Evolutionary conservation across 2,329 filamentous ascomycete genomes (phyloP).

Genomic region (Colletotrichum brevisporum): DNA sequence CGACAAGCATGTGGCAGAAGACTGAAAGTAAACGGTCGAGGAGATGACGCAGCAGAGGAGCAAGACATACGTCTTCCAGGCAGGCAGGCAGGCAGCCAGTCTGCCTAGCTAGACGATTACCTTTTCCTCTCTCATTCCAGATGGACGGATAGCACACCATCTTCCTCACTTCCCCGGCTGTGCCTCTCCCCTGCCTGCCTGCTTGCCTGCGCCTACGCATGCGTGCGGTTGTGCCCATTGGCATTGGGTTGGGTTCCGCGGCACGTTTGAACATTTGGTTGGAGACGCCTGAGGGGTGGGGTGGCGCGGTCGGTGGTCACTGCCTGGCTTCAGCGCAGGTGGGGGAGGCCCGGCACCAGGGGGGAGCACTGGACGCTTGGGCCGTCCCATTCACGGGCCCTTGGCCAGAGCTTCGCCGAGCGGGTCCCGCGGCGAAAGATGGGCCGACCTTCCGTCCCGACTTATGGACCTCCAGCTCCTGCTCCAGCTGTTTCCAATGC

Average conservation of each 20-base stretch:
- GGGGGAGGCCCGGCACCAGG: conserved; percentile 9
- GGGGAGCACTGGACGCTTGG: conserved; percentile 16
- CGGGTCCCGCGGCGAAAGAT: conserved; percentile 6
- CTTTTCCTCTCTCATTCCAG: background rate
- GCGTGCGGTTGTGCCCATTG: background rate
- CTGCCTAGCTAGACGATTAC: background rate
- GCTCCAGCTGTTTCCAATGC: no score
- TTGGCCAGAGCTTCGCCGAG: conserved; percentile 10
- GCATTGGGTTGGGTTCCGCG: conserved; percentile 5
- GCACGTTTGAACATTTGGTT: conserved; percentile 24
- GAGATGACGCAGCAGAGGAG: conserved; percentile 22
- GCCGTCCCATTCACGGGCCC: conserved; percentile 22
- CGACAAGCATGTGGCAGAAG: background rate
- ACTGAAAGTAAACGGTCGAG: conserved; percentile 4
- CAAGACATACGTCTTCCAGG: background rate
- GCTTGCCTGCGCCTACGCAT: background rate
- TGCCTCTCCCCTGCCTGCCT: conserved; percentile 3
- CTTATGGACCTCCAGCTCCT: no score
- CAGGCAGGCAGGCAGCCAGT: conserved; percentile 7
- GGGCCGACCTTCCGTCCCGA: conserved; percentile 1
- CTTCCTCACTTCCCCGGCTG: conserved; percentile 6
- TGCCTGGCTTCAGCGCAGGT: background rate
- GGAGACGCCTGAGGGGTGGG: background rate
- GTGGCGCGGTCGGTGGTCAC: background rate
- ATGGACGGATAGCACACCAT: conserved; percentile 2